Evolutionary conservation across 768 basidiomycete species (phyloP).

Genomic region (Boletus coccyginus): DNA sequence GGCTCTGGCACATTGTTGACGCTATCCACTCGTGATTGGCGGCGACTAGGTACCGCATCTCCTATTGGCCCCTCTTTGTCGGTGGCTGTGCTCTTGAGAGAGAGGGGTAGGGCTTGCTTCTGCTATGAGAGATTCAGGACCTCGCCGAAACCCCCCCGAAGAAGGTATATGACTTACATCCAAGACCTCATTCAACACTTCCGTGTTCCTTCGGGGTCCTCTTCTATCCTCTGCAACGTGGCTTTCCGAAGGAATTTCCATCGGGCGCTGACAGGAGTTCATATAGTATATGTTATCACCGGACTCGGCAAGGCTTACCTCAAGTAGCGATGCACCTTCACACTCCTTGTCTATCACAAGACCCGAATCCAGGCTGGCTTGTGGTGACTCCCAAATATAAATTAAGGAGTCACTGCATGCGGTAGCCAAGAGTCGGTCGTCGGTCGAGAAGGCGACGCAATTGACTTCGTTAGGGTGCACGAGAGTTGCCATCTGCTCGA

Average conservation of each 20-base stretch:
- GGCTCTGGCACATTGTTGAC: slow-evolving; percentile 9
- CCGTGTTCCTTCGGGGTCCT: slow-evolving; percentile 1
- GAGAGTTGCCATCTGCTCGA: slow-evolving; percentile 23
- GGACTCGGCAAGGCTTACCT: slow-evolving; percentile 18
- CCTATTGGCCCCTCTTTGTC: slow-evolving; percentile 1
- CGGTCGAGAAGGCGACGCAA: slow-evolving; percentile 29
- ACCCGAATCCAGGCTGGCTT: slow-evolving; percentile 29
- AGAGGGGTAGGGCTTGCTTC: slow-evolving; percentile 5
- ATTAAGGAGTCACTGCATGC: slow-evolving; percentile 29
- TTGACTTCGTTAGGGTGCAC: slow-evolving; percentile 27
- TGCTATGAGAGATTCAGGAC: slow-evolving; percentile 10
- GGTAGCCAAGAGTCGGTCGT: slow-evolving; percentile 31
- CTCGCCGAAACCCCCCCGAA: not conserved
- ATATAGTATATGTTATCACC: not conserved
- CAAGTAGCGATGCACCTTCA: slow-evolving; percentile 24
- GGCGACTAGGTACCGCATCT: slow-evolving; percentile 7
- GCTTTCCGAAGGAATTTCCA: not conserved
- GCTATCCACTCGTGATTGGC: not conserved
- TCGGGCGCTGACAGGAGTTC: slow-evolving; percentile 12
- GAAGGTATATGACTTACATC: slow-evolving; percentile 10
- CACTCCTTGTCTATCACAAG: slow-evolving; percentile 22
- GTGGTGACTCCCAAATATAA: slow-evolving; percentile 31
- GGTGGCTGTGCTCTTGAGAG: slow-evolving; percentile 4
- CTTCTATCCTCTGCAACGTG: slow-evolving; percentile 1
- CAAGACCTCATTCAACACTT: slow-evolving; percentile 14